Evolutionary conservation across 768 basidiomycete genomes (phyloP).

Genomic region (Leccinum disarticulatum): DNA sequence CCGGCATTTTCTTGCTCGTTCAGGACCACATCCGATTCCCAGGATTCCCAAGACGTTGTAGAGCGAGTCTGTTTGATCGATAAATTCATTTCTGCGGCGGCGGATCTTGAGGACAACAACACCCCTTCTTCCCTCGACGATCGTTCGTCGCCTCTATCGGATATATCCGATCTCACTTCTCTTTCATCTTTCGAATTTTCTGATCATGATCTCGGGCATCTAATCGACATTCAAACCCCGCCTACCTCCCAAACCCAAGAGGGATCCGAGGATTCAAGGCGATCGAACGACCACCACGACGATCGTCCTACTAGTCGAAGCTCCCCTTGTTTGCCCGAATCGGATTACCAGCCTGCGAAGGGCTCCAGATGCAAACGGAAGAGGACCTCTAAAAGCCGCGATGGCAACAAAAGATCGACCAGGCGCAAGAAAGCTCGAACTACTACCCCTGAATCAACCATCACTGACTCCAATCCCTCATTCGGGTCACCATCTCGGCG

Average conservation of each 20-base stretch:
- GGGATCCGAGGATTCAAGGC: background rate
- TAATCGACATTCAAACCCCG: conserved; percentile 12
- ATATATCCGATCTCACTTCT: conserved; percentile 31
- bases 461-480: conserved; percentile 2
- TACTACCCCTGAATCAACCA: background rate
- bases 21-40: conserved; percentile 2
- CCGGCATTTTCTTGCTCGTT: conserved; percentile 3
- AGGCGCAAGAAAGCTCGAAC: conserved; percentile 15
- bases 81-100: conserved; percentile 28
- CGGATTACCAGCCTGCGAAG: conserved; percentile 20
- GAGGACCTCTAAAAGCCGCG: conserved; percentile 5
- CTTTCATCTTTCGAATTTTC: conserved; percentile 26
- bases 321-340: conserved; percentile 1
- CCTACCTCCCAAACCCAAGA: conserved; percentile 19
- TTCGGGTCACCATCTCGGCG: conserved; percentile 33
- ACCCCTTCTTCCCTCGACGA: conserved; percentile 5
- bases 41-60: conserved; percentile 4
- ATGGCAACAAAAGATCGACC: conserved; percentile 7
- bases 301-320: background rate
- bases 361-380: conserved; percentile 23
- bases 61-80: conserved; percentile 28
- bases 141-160: conserved; percentile 27
- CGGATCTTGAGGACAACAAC: conserved; percentile 6
- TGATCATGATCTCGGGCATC: background rate
- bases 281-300: background rate